phyloP scores from a whole-genome alignment of 2,329 filamentous ascomycete species.

The Balansia obtecta region DNA sequence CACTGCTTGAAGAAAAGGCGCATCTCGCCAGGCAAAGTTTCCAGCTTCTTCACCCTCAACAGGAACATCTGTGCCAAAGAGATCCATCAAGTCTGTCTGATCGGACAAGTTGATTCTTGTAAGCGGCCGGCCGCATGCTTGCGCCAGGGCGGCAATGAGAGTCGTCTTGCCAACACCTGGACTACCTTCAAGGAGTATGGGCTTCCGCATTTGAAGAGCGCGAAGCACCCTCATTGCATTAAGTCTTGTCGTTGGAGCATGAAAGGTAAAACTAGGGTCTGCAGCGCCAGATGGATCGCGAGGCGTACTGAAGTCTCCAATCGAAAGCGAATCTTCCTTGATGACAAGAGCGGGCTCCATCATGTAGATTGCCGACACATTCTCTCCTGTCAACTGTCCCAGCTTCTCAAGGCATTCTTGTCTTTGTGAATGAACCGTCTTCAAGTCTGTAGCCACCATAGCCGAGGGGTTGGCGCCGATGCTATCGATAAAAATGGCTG shows the following conservation, averaged over 20 bases:
- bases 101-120: constrained; percentile 96
- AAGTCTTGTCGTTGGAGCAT: constrained; percentile 76
- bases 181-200: constrained; percentile 87
- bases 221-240: constrained; percentile 88
- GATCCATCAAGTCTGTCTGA: constrained; percentile 92
- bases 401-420: constrained; percentile 62
- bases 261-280: constrained; percentile 46
- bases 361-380: constrained; percentile 55
- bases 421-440: constrained; percentile 59
- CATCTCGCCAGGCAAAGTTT: constrained; percentile 89
- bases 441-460: constrained; percentile 59
- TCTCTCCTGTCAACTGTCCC: constrained; percentile 47
- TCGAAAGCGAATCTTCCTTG: constrained; percentile 37
- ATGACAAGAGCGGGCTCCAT: constrained; percentile 46
- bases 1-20: constrained; percentile 92
- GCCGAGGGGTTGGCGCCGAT: constrained; percentile 91
- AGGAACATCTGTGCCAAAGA: constrained; percentile 93
- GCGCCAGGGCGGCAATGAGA: constrained; percentile 72
- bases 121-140: constrained; percentile 65
- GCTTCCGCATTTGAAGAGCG: constrained; percentile 78
- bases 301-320: constrained; percentile 64
- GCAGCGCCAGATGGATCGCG: constrained; percentile 28
- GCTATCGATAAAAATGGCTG: constrained; percentile 92
- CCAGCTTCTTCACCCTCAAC: constrained; percentile 86
- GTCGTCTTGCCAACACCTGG: constrained; percentile 98